phyloP scores from a whole-genome alignment of 768 basidiomycete species.

The Omphalotus guepiniiformis region DNA sequence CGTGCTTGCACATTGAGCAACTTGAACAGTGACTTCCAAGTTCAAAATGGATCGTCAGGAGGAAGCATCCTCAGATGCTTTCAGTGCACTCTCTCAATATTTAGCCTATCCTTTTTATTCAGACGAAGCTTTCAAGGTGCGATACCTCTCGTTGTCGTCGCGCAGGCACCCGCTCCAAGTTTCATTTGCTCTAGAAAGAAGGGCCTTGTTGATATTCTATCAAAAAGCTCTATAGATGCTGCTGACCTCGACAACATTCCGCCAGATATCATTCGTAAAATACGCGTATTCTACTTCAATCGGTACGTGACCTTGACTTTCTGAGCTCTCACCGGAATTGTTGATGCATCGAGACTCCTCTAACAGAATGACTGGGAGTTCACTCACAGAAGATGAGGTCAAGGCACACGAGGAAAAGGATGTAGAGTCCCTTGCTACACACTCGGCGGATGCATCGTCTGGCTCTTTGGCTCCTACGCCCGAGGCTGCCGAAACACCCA shows the following conservation, averaged over 20 bases:
- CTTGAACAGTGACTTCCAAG: no score
- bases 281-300: constrained; percentile 73
- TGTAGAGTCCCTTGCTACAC: not conserved
- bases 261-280: constrained; percentile 47
- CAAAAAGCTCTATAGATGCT: constrained; percentile 34
- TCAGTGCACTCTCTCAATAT: constrained; percentile 27
- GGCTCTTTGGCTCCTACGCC: not conserved
- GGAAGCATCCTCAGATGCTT: no score
- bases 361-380: constrained; percentile 35
- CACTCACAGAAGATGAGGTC: constrained; percentile 39
- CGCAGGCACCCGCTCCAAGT: constrained; percentile 3
- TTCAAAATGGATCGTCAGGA: no score
- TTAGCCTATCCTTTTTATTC: constrained; percentile 46
- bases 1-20: no score
- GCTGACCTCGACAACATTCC: constrained; percentile 31
- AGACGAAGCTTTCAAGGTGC: constrained; percentile 59
- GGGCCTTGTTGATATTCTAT: constrained; percentile 57
- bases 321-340: not conserved
- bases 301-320: constrained; percentile 30
- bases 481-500: not conserved
- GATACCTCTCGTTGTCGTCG: constrained; percentile 8
- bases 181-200: constrained; percentile 41
- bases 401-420: constrained; percentile 28
- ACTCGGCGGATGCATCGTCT: not conserved
- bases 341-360: not conserved